phyloP scores from a whole-genome alignment of 768 basidiomycete genomes.

The Lentinula detonsa region DNA sequence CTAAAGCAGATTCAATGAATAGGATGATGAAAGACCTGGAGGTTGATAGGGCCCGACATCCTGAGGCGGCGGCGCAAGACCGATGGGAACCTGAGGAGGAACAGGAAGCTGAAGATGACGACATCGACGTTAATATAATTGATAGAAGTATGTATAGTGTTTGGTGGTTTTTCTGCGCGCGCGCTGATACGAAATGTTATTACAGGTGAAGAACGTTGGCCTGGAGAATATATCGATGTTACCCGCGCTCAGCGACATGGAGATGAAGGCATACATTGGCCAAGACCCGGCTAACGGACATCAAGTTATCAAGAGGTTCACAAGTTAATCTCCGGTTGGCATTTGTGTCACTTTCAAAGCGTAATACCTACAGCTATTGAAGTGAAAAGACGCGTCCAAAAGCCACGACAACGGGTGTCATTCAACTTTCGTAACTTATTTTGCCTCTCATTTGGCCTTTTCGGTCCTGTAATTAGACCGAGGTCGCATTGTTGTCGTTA shows the following conservation, averaged over 20 bases:
- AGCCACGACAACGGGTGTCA: constrained; percentile 12
- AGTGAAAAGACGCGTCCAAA: constrained; percentile 6
- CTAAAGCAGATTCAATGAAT: constrained; percentile 72
- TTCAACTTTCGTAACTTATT: neutral
- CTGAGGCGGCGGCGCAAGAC: constrained; percentile 47
- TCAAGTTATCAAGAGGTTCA: neutral
- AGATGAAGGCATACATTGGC: constrained; percentile 63
- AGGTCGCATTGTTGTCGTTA: neutral
- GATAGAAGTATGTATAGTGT: constrained; percentile 64
- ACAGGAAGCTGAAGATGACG: constrained; percentile 40
- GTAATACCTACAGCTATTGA: neutral
- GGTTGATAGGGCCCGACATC: constrained; percentile 65
- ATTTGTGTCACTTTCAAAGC: neutral
- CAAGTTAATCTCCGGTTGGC: neutral
- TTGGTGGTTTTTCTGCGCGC: neutral
- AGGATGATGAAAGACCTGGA: constrained; percentile 75
- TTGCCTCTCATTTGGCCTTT: neutral
- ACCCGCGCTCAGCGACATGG: constrained; percentile 50
- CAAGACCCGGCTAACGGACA: constrained; percentile 48
- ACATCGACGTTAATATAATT: constrained; percentile 56
- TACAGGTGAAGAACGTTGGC: constrained; percentile 63
- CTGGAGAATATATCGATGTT: constrained; percentile 72
- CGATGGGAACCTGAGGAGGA: constrained; percentile 53
- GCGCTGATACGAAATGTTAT: constrained; percentile 4
- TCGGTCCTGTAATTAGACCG: neutral